These are phyloP conservation scores for Volvox africanus DNA, from an alignment of 139 green algal species.

Conservation along the genomic window DNA sequence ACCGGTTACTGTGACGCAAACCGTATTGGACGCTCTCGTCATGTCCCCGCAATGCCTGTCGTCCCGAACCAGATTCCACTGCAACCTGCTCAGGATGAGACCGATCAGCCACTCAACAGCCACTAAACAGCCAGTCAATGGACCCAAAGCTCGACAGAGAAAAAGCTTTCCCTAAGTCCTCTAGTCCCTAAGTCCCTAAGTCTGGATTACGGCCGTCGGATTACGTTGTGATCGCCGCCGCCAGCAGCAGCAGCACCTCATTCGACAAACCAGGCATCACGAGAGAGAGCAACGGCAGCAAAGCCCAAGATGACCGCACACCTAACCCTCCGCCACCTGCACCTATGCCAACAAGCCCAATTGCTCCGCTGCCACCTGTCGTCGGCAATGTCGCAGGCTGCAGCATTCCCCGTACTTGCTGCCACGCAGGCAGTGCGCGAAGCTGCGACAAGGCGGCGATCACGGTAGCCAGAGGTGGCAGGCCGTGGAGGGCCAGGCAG, in stretches of 20 bases:
- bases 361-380: background rate
- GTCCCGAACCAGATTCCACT: too few relatives aligned
- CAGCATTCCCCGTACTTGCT: background rate
- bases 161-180: too few relatives aligned
- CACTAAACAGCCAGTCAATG: too few relatives aligned
- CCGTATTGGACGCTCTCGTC: too few relatives aligned
- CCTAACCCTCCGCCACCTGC: background rate
- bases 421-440: conserved; percentile 4
- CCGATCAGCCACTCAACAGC: too few relatives aligned
- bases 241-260: conserved; percentile 41
- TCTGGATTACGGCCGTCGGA: background rate
- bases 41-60: too few relatives aligned
- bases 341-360: too few relatives aligned
- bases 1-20: too few relatives aligned
- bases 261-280: conserved; percentile 18
- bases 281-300: conserved; percentile 46
- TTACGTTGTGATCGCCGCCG: conserved; percentile 19
- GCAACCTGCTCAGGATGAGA: too few relatives aligned
- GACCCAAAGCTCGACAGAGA: too few relatives aligned
- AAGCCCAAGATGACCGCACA: background rate
- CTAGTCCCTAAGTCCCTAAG: too few relatives aligned
- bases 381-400: background rate
- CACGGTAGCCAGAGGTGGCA: background rate
- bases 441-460: background rate
- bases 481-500: conserved; percentile 23